Evolutionary conservation across 208 protist species (phyloP).

Genomic region (Angomonas deanei): DNA sequence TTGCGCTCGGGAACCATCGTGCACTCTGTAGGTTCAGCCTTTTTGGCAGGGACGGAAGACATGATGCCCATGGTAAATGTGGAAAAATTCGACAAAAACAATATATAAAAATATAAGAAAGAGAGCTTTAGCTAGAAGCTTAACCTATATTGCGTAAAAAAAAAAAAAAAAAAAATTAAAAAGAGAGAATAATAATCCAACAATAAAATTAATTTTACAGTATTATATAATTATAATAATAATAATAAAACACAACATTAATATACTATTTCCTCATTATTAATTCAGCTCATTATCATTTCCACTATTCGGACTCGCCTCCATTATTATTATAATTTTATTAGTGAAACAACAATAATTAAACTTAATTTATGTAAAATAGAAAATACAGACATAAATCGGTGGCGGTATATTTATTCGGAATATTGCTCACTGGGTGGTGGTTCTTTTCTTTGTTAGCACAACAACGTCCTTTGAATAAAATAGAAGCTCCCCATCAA

Average conservation of each 20-base stretch:
- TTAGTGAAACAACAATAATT: not conserved
- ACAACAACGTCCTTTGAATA: constrained; percentile 19
- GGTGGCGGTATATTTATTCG: too few species aligned
- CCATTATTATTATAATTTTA: not conserved
- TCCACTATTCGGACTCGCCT: too few species aligned
- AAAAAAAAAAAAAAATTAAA: not conserved
- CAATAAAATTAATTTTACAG: not conserved
- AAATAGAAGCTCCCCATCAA: not conserved
- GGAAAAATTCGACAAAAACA: not conserved
- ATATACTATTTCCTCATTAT: not conserved
- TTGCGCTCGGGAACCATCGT: not conserved
- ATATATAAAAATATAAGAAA: not conserved
- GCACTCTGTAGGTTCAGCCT: not conserved
- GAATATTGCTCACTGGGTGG: too few species aligned
- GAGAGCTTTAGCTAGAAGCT: not conserved
- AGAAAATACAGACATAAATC: too few species aligned
- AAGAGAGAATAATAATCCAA: not conserved
- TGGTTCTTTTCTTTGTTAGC: constrained; percentile 24
- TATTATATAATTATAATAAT: not conserved
- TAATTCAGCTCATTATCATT: not conserved
- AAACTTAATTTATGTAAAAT: too few species aligned
- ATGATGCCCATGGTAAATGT: not conserved
- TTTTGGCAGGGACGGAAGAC: not conserved
- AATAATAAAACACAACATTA: not conserved
- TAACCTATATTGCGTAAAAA: not conserved